phyloP scores from a whole-genome alignment of 768 basidiomycete genomes.

The Boletus coccyginus region DNA sequence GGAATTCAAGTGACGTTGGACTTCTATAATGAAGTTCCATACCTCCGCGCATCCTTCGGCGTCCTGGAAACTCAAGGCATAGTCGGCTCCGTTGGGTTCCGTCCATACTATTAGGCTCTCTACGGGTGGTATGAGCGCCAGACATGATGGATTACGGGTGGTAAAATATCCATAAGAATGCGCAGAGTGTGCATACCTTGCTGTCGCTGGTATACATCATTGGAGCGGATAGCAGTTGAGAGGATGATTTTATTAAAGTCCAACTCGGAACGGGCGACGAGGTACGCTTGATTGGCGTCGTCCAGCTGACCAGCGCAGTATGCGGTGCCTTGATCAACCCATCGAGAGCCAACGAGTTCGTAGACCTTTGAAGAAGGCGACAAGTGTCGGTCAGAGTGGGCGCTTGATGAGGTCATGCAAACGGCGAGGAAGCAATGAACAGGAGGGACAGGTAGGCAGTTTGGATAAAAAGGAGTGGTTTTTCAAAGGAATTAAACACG shows the following conservation, averaged over 20 bases:
- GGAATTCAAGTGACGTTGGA: slow-evolving; percentile 77
- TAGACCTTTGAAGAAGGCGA: slow-evolving; percentile 67
- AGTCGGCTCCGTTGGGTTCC: slow-evolving; percentile 90
- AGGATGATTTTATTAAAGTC: slow-evolving; percentile 72
- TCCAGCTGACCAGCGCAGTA: slow-evolving; percentile 90
- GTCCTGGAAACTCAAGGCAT: slow-evolving; percentile 96
- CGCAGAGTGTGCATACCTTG: slow-evolving; percentile 55
- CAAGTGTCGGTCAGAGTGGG: slow-evolving; percentile 28
- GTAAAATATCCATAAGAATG: background rate
- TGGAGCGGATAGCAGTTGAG: slow-evolving; percentile 75
- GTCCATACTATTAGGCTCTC: slow-evolving; percentile 99
- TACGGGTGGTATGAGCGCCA: slow-evolving; percentile 33
- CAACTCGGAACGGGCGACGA: slow-evolving; percentile 81
- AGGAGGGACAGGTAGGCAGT: slow-evolving; percentile 11
- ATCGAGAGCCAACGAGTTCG: slow-evolving; percentile 84
- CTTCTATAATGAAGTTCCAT: slow-evolving; percentile 95
- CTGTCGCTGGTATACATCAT: slow-evolving; percentile 83
- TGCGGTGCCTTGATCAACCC: slow-evolving; percentile 97
- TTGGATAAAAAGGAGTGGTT: slow-evolving; percentile 17
- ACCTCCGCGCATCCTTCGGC: slow-evolving; percentile 93
- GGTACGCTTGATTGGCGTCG: slow-evolving; percentile 71
- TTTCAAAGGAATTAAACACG: slow-evolving; percentile 16
- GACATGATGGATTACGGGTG: slow-evolving; percentile 5
- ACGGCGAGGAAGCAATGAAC: slow-evolving; percentile 19
- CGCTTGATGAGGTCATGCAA: slow-evolving; percentile 33